phyloP scores from a whole-genome alignment of 345 rosid genomes.

The Trapa incisa region DNA sequence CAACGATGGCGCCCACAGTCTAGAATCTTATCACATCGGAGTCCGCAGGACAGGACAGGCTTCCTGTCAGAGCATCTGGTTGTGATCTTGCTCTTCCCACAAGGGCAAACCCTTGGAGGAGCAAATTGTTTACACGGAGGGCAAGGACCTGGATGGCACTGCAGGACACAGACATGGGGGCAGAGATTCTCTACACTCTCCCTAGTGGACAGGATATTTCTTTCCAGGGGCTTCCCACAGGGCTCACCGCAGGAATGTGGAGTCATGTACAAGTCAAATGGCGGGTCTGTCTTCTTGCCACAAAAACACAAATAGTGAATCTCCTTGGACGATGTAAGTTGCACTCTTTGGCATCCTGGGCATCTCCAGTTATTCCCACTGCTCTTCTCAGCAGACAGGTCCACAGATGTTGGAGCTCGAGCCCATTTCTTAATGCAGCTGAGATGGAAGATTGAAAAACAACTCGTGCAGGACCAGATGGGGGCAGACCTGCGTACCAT shows the following conservation, averaged over 20 bases:
- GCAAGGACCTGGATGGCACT: constrained; percentile 97
- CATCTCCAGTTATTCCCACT: constrained; percentile 95
- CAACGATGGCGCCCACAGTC: constrained; percentile 70
- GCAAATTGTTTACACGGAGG: constrained; percentile 98
- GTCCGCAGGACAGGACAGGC: constrained; percentile 65
- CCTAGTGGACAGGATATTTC: constrained; percentile 22
- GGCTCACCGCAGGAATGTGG: constrained; percentile 98
- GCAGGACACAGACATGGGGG: constrained; percentile 89
- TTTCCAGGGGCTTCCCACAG: constrained; percentile 86
- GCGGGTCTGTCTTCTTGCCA: constrained; percentile 74
- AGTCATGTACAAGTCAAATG: constrained; percentile 79
- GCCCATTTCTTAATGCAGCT: constrained; percentile 95
- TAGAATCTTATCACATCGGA: constrained; percentile 62
- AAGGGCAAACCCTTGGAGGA: constrained; percentile 67
- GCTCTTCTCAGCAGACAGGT: constrained; percentile 62
- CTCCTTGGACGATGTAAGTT: constrained; percentile 59
- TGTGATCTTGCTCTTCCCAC: constrained; percentile 68
- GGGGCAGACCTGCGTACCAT: constrained; percentile 70
- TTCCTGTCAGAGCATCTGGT: constrained; percentile 83
- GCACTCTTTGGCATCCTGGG: constrained; percentile 93
- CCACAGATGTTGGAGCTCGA: constrained; percentile 79
- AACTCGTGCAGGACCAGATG: constrained; percentile 90
- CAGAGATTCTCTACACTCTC: constrained; percentile 49
- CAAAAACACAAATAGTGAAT: constrained; percentile 77
- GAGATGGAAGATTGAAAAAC: constrained; percentile 85